Percentiles rank a stretch among this genome's conserved stretches.
Conservation (phyloP, 208 protist genomes). For the Leptomonas seymouri region DNA sequence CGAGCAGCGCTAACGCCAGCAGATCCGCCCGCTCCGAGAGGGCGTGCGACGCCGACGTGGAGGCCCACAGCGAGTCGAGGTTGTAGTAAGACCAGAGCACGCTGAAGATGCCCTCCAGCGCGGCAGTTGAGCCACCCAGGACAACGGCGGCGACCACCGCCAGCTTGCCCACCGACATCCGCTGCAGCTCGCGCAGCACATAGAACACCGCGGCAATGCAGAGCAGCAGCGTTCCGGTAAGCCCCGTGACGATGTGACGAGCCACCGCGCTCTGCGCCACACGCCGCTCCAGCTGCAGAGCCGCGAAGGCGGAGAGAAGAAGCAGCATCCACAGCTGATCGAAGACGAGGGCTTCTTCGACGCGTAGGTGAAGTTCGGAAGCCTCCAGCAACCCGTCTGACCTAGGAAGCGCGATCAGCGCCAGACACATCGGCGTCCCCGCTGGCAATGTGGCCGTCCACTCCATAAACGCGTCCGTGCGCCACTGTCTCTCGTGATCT, state of each 20-base stretch:
- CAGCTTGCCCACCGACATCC: slow-evolving; percentile 62
- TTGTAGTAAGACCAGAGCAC: slow-evolving; percentile 17
- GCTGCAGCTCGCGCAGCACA: slow-evolving; percentile 51
- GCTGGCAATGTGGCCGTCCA: slow-evolving; percentile 34
- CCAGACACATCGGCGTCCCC: slow-evolving; percentile 36
- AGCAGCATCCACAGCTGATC: slow-evolving; percentile 62
- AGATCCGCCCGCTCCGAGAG: not conserved
- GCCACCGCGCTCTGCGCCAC: slow-evolving; percentile 50
- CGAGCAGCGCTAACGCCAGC: not conserved
- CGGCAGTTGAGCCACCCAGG: slow-evolving; percentile 52
- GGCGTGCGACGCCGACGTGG: not conserved
- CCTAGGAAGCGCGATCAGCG: slow-evolving; percentile 27
- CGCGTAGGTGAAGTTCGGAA: slow-evolving; percentile 22
- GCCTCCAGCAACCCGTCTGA: not conserved
- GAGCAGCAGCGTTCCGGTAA: slow-evolving; percentile 53
- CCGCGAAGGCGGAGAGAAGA: slow-evolving; percentile 22
- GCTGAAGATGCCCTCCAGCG: slow-evolving; percentile 32
- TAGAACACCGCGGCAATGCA: slow-evolving; percentile 41
- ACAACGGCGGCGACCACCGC: slow-evolving; percentile 44
- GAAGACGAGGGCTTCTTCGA: slow-evolving; percentile 43
- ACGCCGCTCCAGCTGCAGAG: slow-evolving; percentile 45
- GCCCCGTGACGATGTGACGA: slow-evolving; percentile 45
- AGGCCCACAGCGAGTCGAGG: not conserved
- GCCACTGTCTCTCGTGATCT: not conserved
- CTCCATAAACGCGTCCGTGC: slow-evolving; percentile 14